Conservation (phyloP, 192 early-diverging fungal species). For the Dissophora globulifera region DNA sequence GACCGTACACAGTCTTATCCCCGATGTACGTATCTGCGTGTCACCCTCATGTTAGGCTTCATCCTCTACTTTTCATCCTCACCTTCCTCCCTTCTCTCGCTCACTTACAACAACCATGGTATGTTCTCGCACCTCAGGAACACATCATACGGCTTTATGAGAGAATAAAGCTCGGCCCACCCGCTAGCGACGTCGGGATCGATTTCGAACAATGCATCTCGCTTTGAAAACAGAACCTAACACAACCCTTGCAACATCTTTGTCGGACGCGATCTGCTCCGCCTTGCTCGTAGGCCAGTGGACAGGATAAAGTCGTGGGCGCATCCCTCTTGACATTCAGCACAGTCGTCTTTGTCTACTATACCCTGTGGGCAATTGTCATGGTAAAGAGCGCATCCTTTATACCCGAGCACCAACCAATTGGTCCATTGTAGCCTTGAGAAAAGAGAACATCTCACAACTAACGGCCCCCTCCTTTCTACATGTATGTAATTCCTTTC, state of each 20-base stretch:
- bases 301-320: conserved; percentile 84
- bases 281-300: conserved; percentile 46
- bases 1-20: too few relatives aligned
- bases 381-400: conserved; percentile 64
- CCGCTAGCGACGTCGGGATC: too few relatives aligned
- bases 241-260: neutral
- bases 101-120: conserved; percentile 25
- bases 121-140: neutral
- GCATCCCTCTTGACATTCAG: conserved; percentile 75
- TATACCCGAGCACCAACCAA: neutral
- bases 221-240: too few relatives aligned
- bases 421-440: too few relatives aligned
- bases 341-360: conserved; percentile 84
- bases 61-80: neutral
- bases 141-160: neutral
- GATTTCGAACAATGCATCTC: too few relatives aligned
- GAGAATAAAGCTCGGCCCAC: too few relatives aligned
- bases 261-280: neutral
- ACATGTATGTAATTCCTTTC: neutral
- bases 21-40: neutral
- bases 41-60: neutral
- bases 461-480: neutral
- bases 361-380: conserved; percentile 89
- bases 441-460: neutral
- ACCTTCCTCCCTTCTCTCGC: neutral